These are phyloP conservation scores for Trichoderma sp. DNA, from an alignment of 2,329 filamentous ascomycete species.

Conservation along the genomic window DNA sequence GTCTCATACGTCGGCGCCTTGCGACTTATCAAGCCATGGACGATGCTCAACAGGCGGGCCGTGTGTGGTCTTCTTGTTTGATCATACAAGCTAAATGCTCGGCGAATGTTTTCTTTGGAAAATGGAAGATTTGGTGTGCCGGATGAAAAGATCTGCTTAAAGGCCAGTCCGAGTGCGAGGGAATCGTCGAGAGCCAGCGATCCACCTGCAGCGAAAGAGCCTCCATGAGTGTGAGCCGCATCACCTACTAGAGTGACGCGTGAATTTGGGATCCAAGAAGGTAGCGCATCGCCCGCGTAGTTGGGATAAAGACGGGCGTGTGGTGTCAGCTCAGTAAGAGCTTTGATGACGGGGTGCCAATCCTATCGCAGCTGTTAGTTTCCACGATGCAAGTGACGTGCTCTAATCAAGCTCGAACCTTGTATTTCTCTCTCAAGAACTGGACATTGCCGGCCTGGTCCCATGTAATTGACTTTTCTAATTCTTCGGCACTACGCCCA, in stretches of 20 bases:
- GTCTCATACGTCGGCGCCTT: constrained; percentile 3
- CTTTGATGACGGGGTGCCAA: constrained; percentile 42
- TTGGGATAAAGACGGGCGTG: constrained; percentile 43
- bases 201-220: constrained; percentile 39
- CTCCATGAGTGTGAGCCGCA: constrained; percentile 41
- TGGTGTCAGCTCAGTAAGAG: constrained; percentile 40
- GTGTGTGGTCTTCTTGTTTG: constrained; percentile 22
- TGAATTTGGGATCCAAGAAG: constrained; percentile 36
- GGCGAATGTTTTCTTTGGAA: background rate
- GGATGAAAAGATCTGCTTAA: background rate
- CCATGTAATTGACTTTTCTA: constrained; percentile 36
- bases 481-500: constrained; percentile 31
- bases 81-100: constrained; percentile 13
- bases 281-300: constrained; percentile 37
- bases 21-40: constrained; percentile 11
- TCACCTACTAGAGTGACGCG: constrained; percentile 38
- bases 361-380: constrained; percentile 20
- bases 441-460: constrained; percentile 37
- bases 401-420: constrained; percentile 5
- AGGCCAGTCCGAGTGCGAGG: constrained; percentile 2
- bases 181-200: constrained; percentile 41
- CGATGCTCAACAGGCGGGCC: constrained; percentile 18
- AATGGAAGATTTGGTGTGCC: background rate
- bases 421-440: constrained; percentile 36
- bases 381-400: rapidly evolving